Evolutionary conservation across 257 asterid species (phyloP), one percentile per base, ranked within the genome.

Genomic region (Salvia rosmarinus): DNA sequence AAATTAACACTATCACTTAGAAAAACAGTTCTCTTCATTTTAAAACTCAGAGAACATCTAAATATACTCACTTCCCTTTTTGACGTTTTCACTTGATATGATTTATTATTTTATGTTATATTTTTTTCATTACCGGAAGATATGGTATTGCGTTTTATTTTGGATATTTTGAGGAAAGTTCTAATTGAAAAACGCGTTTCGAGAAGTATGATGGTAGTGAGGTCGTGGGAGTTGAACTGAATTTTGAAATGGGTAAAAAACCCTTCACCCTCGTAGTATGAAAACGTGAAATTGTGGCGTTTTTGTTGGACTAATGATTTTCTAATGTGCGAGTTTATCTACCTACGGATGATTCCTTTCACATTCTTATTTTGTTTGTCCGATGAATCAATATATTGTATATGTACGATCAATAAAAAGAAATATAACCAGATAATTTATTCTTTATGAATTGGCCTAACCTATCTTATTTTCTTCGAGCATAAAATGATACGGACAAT

Each of bases 181-280:
- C 71, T 20, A 4, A 14, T 39, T 6, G 54, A 52, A 37, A 70
- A 52, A 3, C 77, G 77, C 72, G 66, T 64, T 73, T 72, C 64
- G 23, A 71, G 59, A 23, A 59, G 49, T 5, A 16, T 6, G 30
- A n/a, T n/a, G 21, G 0, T 7, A 49, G 54, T 35, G 64, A 52
- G 25, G 43, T 66, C 17, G 71, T 32, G 72, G 61, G 60, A 21
- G 66, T 69, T 59, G 44, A 50, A 61, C 63, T 49, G 20, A 61
- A 7, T 20, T 35, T 61, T 32, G 61, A 62, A 37, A 20, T 0
- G 16, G 7, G 11, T 11, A 25, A 46, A 72, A 72, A 20, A 70
- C 64, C 70, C n/a, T 63, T 60, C 10, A 43, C 70, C 68, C 0
- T 42, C 42, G 10, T 5, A 9, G 77, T 72, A 71, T 72, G 76